Conservation (phyloP, 768 basidiomycete species). For the Candolleomyces efflorescens region DNA sequence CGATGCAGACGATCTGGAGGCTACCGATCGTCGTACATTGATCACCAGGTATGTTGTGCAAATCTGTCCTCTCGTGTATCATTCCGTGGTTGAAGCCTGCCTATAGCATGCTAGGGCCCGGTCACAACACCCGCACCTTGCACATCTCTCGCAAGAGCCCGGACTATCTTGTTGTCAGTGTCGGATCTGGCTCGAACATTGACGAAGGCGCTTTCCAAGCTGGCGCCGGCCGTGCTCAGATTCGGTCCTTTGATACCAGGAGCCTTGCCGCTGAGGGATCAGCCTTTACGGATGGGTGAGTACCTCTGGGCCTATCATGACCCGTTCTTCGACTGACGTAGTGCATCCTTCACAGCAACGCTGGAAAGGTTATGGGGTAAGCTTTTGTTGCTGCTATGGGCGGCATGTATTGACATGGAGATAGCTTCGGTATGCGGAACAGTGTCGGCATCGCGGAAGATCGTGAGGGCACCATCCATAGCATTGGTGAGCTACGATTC, state of each 20-base stretch:
- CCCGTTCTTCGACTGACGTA: background rate
- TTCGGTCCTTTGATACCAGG: constrained; percentile 11
- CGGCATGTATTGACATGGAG: background rate
- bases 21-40: background rate
- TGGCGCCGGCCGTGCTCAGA: constrained; percentile 8
- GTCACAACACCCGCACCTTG: constrained; percentile 13
- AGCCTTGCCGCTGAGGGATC: constrained; percentile 5
- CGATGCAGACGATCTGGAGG: background rate
- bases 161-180: constrained; percentile 11
- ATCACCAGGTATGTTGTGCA: background rate
- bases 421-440: constrained; percentile 13
- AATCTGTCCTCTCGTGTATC: too few species aligned
- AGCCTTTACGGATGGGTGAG: background rate
- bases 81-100: background rate
- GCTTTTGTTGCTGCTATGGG: background rate
- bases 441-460: constrained; percentile 15
- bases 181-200: constrained; percentile 11
- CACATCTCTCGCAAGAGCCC: constrained; percentile 8
- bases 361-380: constrained; percentile 5
- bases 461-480: constrained; percentile 10
- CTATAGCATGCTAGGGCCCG: constrained; percentile 3
- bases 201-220: constrained; percentile 7
- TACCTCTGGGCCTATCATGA: background rate
- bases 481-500: constrained; percentile 2
- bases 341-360: background rate